Base-by-base conservation (phyloP, 164 flowering plant species). In the Vitis amurensis region DNA sequence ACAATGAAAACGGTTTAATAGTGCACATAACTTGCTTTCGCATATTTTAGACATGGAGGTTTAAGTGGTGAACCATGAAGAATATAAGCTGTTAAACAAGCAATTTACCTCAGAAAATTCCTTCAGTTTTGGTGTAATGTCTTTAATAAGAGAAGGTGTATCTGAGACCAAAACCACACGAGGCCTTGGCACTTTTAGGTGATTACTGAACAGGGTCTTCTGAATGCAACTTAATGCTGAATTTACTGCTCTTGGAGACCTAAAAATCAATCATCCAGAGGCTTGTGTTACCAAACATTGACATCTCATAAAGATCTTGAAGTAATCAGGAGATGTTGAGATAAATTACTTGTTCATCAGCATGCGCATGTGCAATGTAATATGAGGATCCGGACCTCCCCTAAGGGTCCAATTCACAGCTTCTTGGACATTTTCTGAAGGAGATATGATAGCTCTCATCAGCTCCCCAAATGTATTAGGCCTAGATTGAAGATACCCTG, bases 381-480 rank as follows among this genome's bases (percentile, higher is more conserved):
- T 78, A 80, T 93, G 89, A 68, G 97, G 98, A 76, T 88, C 94
- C 10, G 14, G 44, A 50, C 88, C 84, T 68, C 81, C 82, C 61
- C 73, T 66, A 69, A 92, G 84, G 75, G 86, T 95, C 94, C 92
- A 87, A 55, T 87, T 79, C 23, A 96, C 92, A 47, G 95, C 98
- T 76, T 81, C 84, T 78, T 85, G 82, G 64, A 96, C 87, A 80
- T 80, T 82, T 75, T 75, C 68, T 29, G 95, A 85, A 78, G 99
- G 99, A 78, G 89, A 88, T 75, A 92, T 80, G 30, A 96, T 77
- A 67, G 86, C 75, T 74, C 81, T 82, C 93, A 96, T 90, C 48
- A 96, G 83, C 84, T 96, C 99, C 60, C 99, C 99, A 79, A 88
- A 90, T 15, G 87, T 86, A 78, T 96, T 96, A 62, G 97, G 92